Evolutionary conservation across 352 stramenopile species (phyloP).

Genomic region (Globisporangium nodosum): DNA sequence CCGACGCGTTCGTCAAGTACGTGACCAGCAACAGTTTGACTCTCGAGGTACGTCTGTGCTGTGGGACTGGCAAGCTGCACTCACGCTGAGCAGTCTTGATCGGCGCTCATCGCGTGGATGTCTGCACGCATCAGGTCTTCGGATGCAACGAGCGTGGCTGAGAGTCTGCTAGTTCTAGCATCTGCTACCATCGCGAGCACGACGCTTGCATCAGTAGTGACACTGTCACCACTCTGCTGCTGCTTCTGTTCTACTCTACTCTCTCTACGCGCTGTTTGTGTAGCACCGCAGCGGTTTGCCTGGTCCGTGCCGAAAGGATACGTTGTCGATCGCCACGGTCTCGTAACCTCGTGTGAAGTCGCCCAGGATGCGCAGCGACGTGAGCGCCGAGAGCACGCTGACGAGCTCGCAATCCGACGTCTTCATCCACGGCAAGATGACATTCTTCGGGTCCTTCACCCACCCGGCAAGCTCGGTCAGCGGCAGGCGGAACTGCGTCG

Average conservation of each 20-base stretch:
- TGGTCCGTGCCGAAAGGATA: constrained; percentile 57
- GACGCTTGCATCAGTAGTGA: background rate
- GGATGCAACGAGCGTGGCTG: constrained; percentile 4
- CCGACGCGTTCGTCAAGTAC: constrained; percentile 45
- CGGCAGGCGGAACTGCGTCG: constrained; percentile 74
- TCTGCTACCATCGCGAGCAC: too few species aligned
- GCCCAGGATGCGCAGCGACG: constrained; percentile 80
- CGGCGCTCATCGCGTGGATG: background rate
- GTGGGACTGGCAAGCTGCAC: background rate
- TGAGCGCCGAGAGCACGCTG: constrained; percentile 80
- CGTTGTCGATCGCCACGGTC: constrained; percentile 85
- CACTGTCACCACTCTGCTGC: background rate
- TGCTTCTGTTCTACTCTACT: background rate
- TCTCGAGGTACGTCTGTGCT: constrained; percentile 26
- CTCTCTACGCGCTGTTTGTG: constrained; percentile 22
- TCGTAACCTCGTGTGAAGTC: constrained; percentile 91
- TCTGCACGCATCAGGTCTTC: constrained; percentile 1
- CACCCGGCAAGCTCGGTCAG: constrained; percentile 83
- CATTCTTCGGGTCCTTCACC: constrained; percentile 90
- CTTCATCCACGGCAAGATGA: constrained; percentile 60
- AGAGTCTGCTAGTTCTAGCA: background rate
- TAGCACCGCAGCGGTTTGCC: constrained; percentile 41
- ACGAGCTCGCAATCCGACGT: constrained; percentile 86
- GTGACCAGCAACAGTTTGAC: constrained; percentile 31
- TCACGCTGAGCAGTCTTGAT: background rate